A percentile compares a stretch with the other conserved stretches of the same genome.
Conservation (phyloP, 2,329 filamentous ascomycete genomes). For the Epichloe baconii region DNA sequence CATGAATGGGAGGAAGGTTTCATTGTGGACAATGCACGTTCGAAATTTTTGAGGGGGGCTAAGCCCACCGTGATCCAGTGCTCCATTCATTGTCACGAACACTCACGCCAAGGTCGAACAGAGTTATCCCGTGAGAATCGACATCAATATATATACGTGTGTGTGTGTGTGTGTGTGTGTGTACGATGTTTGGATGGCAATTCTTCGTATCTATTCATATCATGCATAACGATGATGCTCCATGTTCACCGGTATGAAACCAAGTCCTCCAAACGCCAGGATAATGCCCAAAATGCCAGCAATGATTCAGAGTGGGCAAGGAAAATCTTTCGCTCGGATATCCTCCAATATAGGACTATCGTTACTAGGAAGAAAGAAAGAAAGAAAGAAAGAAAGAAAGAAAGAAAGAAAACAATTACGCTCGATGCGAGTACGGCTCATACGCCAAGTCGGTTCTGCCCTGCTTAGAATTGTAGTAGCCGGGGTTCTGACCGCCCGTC, state of each 20-base stretch:
- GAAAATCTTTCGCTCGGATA: not conserved
- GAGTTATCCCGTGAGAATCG: no score
- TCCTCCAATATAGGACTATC: not conserved
- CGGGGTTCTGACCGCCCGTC: conserved; percentile 13
- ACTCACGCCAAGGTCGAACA: no score
- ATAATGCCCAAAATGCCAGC: not conserved
- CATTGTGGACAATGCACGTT: not conserved
- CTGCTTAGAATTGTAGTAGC: conserved; percentile 24
- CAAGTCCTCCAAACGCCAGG: not conserved
- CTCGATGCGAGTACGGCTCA: conserved; percentile 49
- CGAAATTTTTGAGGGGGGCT: not conserved
- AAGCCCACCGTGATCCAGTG: no score
- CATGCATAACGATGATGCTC: conserved; percentile 3
- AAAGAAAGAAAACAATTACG: conserved; percentile 21
- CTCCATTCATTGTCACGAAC: not conserved
- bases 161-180: not conserved
- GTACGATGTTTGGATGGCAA: no score
- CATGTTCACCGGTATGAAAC: conserved; percentile 1
- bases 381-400: not conserved
- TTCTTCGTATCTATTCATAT: not conserved
- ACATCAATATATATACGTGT: no score
- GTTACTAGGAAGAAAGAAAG: not conserved
- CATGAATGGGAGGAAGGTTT: not conserved
- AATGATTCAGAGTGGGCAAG: not conserved
- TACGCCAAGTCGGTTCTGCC: conserved; percentile 40